Evolutionary conservation across 1,284 basidiomycete genomes (phyloP).

Genomic region (Athelia psychrophila): DNA sequence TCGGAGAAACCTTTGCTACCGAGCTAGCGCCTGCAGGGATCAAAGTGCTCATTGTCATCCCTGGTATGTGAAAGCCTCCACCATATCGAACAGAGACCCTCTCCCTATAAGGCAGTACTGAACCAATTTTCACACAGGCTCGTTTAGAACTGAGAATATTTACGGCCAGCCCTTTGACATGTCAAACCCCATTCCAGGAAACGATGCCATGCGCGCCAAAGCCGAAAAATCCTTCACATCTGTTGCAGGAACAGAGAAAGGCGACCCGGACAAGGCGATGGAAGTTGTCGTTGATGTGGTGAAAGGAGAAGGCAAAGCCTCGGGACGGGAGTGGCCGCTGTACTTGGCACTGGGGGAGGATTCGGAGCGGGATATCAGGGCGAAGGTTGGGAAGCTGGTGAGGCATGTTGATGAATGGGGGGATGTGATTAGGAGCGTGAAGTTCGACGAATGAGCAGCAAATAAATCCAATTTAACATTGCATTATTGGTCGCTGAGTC

Average conservation of each 20-base stretch:
- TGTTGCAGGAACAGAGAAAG: constrained; percentile 19
- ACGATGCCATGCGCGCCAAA: constrained; percentile 16
- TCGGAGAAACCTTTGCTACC: constrained; percentile 26
- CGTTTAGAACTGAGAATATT: constrained; percentile 25
- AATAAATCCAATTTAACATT: too few species aligned
- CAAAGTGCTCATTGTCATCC: constrained; percentile 27
- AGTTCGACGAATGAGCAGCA: not conserved
- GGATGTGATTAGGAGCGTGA: constrained; percentile 20
- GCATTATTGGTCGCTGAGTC: too few species aligned
- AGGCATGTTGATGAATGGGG: constrained; percentile 25
- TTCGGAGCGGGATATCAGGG: constrained; percentile 19
- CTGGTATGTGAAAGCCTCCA: constrained; percentile 13
- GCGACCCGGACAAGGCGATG: constrained; percentile 29
- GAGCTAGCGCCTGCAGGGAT: constrained; percentile 27
- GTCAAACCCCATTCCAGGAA: constrained; percentile 19
- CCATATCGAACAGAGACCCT: not conserved
- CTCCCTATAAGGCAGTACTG: not conserved
- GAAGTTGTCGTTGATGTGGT: constrained; percentile 27
- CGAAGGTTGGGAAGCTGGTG: constrained; percentile 16
- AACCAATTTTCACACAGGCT: not conserved
- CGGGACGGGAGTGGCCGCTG: constrained; percentile 18
- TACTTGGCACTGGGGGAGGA: constrained; percentile 26
- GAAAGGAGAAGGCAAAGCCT: constrained; percentile 23
- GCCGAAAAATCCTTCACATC: constrained; percentile 10
- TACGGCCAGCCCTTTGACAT: constrained; percentile 11